Conservation (phyloP, 2,329 filamentous ascomycete species). For the Aspergillus candidus region DNA sequence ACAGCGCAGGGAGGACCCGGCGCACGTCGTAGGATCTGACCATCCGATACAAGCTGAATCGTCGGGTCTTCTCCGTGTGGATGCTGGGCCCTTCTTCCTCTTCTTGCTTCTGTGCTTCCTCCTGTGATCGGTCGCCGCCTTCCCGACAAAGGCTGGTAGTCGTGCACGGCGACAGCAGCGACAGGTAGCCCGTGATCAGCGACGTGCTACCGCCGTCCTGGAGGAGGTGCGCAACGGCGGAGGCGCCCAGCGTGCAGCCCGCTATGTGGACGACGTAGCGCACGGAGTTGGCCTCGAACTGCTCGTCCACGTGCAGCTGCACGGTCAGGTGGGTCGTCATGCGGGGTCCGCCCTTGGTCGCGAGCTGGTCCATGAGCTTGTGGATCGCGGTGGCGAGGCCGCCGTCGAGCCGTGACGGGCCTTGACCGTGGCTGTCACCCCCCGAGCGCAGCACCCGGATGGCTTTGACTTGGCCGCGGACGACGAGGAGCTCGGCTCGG, state of each 20-base stretch:
- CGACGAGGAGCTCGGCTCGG: constrained; percentile 64
- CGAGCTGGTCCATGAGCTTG: constrained; percentile 57
- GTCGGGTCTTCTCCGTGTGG: neutral
- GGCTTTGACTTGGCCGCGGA: constrained; percentile 58
- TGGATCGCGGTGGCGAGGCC: constrained; percentile 56
- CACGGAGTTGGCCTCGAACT: constrained; percentile 26
- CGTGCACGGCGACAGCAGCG: constrained; percentile 14
- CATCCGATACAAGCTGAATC: constrained; percentile 5
- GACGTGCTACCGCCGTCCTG: constrained; percentile 23
- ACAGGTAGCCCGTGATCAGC: constrained; percentile 24
- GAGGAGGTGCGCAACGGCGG: constrained; percentile 20
- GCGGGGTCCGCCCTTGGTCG: constrained; percentile 41
- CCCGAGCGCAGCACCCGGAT: constrained; percentile 60
- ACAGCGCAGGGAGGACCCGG: constrained; percentile 10
- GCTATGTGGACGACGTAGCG: constrained; percentile 29
- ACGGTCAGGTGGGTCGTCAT: constrained; percentile 69
- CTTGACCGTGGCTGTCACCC: constrained; percentile 60
- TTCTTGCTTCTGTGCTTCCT: constrained; percentile 6
- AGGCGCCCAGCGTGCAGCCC: constrained; percentile 27
- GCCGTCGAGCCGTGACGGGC: constrained; percentile 50
- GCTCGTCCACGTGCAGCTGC: constrained; percentile 59
- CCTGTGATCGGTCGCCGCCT: neutral
- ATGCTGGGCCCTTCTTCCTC: neutral
- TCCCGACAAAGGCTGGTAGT: neutral
- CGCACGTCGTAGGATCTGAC: constrained; percentile 6